Conservation (phyloP, 1,284 basidiomycete species). For the Ustilago trichophora region DNA sequence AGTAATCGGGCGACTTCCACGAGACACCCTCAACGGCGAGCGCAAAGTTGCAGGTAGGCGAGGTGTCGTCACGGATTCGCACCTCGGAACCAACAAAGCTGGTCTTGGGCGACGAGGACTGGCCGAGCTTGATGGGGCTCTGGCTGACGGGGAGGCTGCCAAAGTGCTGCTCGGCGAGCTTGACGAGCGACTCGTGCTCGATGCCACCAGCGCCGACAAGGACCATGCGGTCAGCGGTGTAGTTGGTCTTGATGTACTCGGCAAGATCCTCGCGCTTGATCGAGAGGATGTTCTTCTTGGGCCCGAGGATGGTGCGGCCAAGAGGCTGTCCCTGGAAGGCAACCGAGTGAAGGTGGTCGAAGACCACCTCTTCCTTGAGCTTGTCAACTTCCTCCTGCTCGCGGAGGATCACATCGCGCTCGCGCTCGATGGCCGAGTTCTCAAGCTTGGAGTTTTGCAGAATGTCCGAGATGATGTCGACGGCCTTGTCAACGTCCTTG, state of each 20-base stretch:
- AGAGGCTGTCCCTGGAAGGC: constrained; percentile 96
- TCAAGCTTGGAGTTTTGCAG: constrained; percentile 98
- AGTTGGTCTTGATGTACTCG: constrained; percentile 95
- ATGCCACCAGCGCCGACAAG: constrained; percentile 96
- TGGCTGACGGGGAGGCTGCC: constrained; percentile 84
- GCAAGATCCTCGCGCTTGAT: constrained; percentile 90
- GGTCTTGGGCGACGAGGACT: constrained; percentile 70
- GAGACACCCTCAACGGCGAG: constrained; percentile 97
- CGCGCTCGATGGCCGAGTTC: constrained; percentile 85
- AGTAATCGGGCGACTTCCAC: constrained; percentile 98
- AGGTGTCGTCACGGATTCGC: constrained; percentile 91
- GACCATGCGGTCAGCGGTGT: constrained; percentile 98
- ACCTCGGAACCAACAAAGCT: constrained; percentile 94
- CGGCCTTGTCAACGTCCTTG: constrained; percentile 88
- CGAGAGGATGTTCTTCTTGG: constrained; percentile 94
- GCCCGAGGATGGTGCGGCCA: constrained; percentile 96
- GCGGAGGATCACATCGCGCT: constrained; percentile 94
- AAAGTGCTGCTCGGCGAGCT: constrained; percentile 94
- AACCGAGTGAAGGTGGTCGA: constrained; percentile 95
- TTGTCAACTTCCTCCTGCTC: constrained; percentile 99
- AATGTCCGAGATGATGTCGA: constrained; percentile 98
- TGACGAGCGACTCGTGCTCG: constrained; percentile 89
- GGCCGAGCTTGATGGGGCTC: constrained; percentile 88
- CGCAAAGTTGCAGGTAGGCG: constrained; percentile 86
- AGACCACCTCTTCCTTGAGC: constrained; percentile 97